Base-by-base conservation (phyloP, 176 grass and related monocot genomes). In the Saccharum spontaneum region DNA sequence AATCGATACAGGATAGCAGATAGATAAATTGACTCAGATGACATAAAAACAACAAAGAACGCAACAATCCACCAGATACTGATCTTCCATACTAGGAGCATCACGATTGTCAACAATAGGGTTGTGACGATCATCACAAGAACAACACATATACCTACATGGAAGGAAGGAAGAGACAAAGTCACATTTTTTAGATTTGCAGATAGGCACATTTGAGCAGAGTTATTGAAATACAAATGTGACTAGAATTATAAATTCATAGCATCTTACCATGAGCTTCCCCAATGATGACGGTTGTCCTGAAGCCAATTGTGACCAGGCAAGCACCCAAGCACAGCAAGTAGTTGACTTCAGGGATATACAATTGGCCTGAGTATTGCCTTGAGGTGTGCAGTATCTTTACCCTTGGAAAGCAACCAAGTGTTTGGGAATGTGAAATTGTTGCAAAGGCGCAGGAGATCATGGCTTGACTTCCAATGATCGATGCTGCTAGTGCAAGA, bases 381-480 rank as follows among this genome's bases (percentile, higher is more conserved):
- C 67, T 55, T 12, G 91, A 92, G 4, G 90, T 92, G 46, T 92
- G 90, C 38, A 78, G 41, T 67, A 92, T 63, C 26, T 83, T 85
- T 16, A 92, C 87, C 28, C 79, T 67, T 2, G 90, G 90, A 34
- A 92, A 92, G 80, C 87, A 89, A 23, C 75, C 61, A 12, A 92
- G 90, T 20, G 60, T 45, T 6, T 83, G 90, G 10, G 79, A 79
- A 26, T 89, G 87, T 0, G 63, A 83, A 50, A 89, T 79, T 36
- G 88, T 92, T 3, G 91, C 73, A 2, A 90, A 92, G 14, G 91
- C 41, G 4, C 84, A 88, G 0, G 87, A 90, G n/a, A 90, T 92
- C 87, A 92, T 90, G n/a, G 91, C 84, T 57, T 92, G 87, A 54
- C 91, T 90, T 4, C 83, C 87, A 10, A 92, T 87, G 7, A 90